Evolutionary conservation across 202 grass and related monocot genomes (phyloP).

Genomic region (Cymbopogon flexuosus): DNA sequence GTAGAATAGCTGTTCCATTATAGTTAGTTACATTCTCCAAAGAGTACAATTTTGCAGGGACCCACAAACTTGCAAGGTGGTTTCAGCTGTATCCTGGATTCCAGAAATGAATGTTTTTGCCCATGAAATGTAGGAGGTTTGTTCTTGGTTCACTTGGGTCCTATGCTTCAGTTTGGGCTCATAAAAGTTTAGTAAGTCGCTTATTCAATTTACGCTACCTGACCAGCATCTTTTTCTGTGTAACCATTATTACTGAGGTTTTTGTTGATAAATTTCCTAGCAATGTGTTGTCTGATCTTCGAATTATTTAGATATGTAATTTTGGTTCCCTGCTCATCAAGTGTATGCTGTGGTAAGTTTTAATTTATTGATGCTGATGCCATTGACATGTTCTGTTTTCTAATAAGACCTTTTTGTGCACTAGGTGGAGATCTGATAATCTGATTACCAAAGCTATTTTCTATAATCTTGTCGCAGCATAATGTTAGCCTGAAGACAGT

Average conservation of each 20-base stretch:
- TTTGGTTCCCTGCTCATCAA: too few species aligned
- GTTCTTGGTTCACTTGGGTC: not conserved
- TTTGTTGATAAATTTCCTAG: not conserved
- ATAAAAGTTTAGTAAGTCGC: not conserved
- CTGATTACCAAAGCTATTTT: constrained; percentile 3
- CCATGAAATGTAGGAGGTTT: not conserved
- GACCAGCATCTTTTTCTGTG: not conserved
- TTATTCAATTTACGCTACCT: not conserved
- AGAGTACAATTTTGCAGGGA: not conserved
- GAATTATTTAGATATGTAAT: not conserved
- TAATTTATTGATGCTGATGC: not conserved
- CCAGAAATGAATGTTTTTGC: not conserved
- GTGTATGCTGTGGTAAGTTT: not conserved
- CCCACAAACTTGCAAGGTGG: not conserved
- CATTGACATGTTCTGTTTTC: not conserved
- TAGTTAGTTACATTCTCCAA: constrained; percentile 7
- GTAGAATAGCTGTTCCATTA: not conserved
- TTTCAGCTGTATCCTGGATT: not conserved
- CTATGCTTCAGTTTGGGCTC: not conserved
- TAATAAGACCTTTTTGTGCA: constrained; percentile 5
- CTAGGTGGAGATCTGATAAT: constrained; percentile 14
- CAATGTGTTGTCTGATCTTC: constrained; percentile 7
- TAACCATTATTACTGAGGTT: not conserved
- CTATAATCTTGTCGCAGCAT: not conserved
- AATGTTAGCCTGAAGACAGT: constrained; percentile 1